These are phyloP conservation scores for Monosporozyma aquatica DNA, from an alignment of 805 yeast species.

Conservation along the genomic window DNA sequence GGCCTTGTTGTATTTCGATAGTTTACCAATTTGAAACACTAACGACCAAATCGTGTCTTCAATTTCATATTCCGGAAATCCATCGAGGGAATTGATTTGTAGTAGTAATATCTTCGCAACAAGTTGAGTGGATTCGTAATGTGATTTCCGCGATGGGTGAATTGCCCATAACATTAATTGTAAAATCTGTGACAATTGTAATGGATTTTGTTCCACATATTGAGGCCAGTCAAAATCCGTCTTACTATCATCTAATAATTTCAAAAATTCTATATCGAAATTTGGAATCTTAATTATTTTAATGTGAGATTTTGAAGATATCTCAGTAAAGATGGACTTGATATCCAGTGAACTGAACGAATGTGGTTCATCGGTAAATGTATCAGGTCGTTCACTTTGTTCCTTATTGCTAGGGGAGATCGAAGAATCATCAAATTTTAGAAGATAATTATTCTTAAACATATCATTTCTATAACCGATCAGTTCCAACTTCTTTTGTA, in stretches of 20 bases:
- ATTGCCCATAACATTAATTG: slow-evolving; percentile 28
- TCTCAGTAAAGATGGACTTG: not conserved
- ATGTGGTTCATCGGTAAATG: not conserved
- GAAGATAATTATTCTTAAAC: slow-evolving; percentile 42
- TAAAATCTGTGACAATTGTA: slow-evolving; percentile 17
- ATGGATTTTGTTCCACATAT: slow-evolving; percentile 23
- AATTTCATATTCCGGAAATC: slow-evolving; percentile 27
- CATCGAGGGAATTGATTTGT: slow-evolving; percentile 22
- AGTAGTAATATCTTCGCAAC: slow-evolving; percentile 25
- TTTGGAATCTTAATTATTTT: slow-evolving; percentile 19
- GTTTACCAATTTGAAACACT: slow-evolving; percentile 31
- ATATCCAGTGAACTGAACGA: not conserved
- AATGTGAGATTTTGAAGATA: slow-evolving; percentile 17
- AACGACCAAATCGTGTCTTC: slow-evolving; percentile 31
- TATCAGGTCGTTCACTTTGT: not conserved
- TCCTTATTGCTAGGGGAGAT: not conserved
- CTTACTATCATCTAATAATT: slow-evolving; percentile 22
- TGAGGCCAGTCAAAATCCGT: slow-evolving; percentile 27
- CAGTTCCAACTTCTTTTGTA: slow-evolving; percentile 43
- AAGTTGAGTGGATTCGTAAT: slow-evolving; percentile 27
- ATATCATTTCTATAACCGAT: slow-evolving; percentile 65
- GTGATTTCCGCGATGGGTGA: slow-evolving; percentile 23
- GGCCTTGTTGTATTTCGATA: slow-evolving; percentile 23
- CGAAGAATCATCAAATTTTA: not conserved
- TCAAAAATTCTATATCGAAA: slow-evolving; percentile 20